Evolutionary conservation across 2,329 filamentous ascomycete species (phyloP), one percentile per base, ranked within the genome.

Genomic region (Talaromyces sp.): DNA sequence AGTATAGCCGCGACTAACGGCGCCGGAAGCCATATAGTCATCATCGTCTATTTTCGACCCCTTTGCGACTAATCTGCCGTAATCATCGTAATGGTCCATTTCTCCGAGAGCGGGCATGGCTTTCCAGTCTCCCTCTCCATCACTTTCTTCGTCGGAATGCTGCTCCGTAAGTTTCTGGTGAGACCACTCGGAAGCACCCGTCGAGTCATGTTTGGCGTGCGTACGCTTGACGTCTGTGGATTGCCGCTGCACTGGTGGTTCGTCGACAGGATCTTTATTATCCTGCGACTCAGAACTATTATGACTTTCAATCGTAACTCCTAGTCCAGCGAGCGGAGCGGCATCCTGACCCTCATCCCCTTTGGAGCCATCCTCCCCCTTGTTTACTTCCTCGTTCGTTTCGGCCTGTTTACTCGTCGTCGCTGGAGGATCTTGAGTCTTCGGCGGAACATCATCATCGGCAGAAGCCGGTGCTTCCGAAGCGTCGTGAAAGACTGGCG

Each of bases 11-110:
- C 93, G 97, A 45, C 93, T 93, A 8, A 94, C 94, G 31, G 93
- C 93, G 27, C 94, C 93, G 0, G 97, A 84, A 15, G 89, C 89
- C 25, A 83, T 86, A 72, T 96, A 96, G 63, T 89, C 89, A 58
- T 92, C 89, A 15, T 89, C 86, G 34, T 85, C 86, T 67, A 90
- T 87, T 45, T 85, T 82, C 66, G 90, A 89, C 71, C 96, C 94
- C 68, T 86, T 89, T 13, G 95, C 95, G 69, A 99, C 84, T 31
- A 99, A 84, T 70, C 86, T 91, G 70, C 96, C 91, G 76, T 96
- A 89, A 72, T 99, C 95, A 75, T 99, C 92, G 77, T 98, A 99
- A 70, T 97, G 91, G 78, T 98, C 94, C 75, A 95, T 96, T 43
- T 90, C 90, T 7, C 93, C 95, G 73, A 93, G 92, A 1, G 95